These are phyloP conservation scores for Podila clonocystis DNA, from an alignment of 192 early-diverging fungal species.

Conservation along the genomic window DNA sequence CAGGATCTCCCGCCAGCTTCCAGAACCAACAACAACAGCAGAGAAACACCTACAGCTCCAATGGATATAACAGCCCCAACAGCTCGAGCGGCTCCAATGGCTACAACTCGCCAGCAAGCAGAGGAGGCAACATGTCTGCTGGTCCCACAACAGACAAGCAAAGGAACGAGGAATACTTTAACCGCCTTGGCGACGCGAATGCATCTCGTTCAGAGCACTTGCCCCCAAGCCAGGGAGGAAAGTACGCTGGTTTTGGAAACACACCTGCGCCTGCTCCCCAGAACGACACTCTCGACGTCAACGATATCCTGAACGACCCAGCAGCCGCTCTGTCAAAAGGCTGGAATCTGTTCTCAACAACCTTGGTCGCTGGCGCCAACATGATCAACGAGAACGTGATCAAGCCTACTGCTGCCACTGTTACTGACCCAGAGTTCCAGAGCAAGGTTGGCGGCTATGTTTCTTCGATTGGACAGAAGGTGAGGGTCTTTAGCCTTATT, in stretches of 20 bases:
- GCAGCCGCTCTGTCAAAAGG: conserved; percentile 73
- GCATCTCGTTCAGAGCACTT: conserved; percentile 63
- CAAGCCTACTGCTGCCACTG: conserved; percentile 67
- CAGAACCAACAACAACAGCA: conserved; percentile 17
- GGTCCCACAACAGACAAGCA: conserved; percentile 59
- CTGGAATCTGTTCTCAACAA: conserved; percentile 69
- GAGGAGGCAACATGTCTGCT: conserved; percentile 4
- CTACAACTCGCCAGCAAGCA: conserved; percentile 13
- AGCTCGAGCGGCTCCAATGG: conserved; percentile 13
- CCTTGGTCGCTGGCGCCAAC: conserved; percentile 65
- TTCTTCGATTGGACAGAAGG: conserved; percentile 64
- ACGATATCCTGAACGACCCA: conserved; percentile 76
- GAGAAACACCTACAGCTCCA: conserved; percentile 20
- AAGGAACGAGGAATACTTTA: conserved; percentile 85
- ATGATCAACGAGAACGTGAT: conserved; percentile 73
- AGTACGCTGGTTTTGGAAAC: conserved; percentile 80
- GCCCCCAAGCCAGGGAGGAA: conserved; percentile 82
- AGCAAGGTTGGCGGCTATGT: conserved; percentile 71
- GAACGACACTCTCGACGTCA: conserved; percentile 51
- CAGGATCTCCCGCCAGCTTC: conserved; percentile 35
- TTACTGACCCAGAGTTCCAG: conserved; percentile 74
- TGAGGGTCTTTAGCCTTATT: conserved; percentile 9
- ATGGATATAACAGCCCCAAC: conserved; percentile 33
- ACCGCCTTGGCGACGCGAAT: conserved; percentile 69
- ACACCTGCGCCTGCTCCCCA: conserved; percentile 47